Base-by-base conservation (phyloP, 768 basidiomycete species). In the Amanita subjunquillea region DNA sequence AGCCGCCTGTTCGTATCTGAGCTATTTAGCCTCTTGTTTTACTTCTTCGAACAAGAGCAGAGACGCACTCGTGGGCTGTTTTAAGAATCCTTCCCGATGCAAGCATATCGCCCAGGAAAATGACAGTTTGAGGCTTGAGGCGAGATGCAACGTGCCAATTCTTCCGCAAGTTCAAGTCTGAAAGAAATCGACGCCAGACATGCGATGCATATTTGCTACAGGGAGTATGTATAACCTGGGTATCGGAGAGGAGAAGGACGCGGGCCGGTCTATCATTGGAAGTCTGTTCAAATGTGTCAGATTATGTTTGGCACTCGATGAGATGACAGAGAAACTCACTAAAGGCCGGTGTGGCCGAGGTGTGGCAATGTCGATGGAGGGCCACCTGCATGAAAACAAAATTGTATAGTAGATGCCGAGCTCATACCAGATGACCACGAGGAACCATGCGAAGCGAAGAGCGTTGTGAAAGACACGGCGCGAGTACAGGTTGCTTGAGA, bases 81-180 rank as follows among this genome's bases (percentile, higher is more conserved):
- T 69, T 72, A 2, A 76, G 69, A 22, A 74, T 72, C 54, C 80
- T 75, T 5, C 85, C 82, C 55, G 78, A 77, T 42, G 84, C 77
- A 48, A 91, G 69, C 76, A 86, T 81, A 62, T 91, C 88, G 5
- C 88, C 88, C 3, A 87, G 69, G 58, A 89, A 85, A 7, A 91
- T 72, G n/a, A 89, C 79, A 4, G 67, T 72, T 56, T 88, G 69
- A 2, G 87, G 81, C 41, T 69, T 75, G 32, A 85, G 62, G 30
- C 76, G 70, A 39, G 72, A 75, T 0, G 74, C 74, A 37, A 80
- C 79, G 54, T 72, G 77, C 88, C 88, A 91, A 53, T 76, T 79
- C 65, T 84, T 85, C 56, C 77, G 77, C 55, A 90, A 62, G 61
- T 82, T 83, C 50, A 78, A 56, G 59, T 84, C 72, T 58, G 76